Conservation (phyloP, 345 rosid species). For the Nasturtium officinale region DNA sequence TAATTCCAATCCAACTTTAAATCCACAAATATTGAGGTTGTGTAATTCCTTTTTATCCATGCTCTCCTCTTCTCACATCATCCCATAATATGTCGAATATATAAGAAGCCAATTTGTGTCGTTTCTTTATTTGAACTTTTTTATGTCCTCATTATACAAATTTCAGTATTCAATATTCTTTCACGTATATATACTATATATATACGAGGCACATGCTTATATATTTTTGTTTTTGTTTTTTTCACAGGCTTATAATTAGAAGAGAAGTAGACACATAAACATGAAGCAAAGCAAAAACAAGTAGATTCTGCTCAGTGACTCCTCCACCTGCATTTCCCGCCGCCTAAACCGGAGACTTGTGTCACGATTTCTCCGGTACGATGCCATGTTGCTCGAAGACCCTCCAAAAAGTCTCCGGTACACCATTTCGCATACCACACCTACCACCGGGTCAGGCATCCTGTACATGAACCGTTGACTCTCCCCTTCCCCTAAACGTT, state of each 20-base stretch:
- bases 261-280: conserved; percentile 79
- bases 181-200: neutral
- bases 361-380: conserved; percentile 45
- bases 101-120: conserved; percentile 16
- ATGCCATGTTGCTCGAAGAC: conserved; percentile 51
- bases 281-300: conserved; percentile 82
- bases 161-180: conserved; percentile 8
- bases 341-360: conserved; percentile 63
- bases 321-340: conserved; percentile 68
- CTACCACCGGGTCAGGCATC: conserved; percentile 53
- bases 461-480: conserved; percentile 45
- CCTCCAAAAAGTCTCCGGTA: conserved; percentile 77
- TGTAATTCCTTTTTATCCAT: conserved; percentile 16
- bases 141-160: conserved; percentile 8
- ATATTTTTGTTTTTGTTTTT: no score
- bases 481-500: conserved; percentile 61
- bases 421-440: conserved; percentile 78
- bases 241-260: conserved; percentile 47
- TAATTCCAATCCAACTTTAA: no score
- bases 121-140: conserved; percentile 30
- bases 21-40: no score
- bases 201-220: neutral
- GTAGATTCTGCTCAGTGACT: conserved; percentile 75
- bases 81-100: conserved; percentile 8
- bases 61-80: conserved; percentile 5